phyloP scores from a whole-genome alignment of 169 alveolate genomes.

The Perkinsus marinus region DNA sequence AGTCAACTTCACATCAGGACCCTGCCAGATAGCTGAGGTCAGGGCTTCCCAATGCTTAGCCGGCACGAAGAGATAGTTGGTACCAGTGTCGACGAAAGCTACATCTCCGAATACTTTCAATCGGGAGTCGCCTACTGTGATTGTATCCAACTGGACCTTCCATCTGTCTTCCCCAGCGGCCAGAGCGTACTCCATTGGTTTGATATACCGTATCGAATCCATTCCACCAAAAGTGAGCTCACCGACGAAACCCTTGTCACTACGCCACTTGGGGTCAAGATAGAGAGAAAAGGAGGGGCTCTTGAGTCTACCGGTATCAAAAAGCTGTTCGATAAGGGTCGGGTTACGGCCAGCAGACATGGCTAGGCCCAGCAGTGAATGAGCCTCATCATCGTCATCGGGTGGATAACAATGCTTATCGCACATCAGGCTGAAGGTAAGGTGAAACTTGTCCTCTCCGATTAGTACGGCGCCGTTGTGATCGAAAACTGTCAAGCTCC shows the following conservation, averaged over 20 bases:
- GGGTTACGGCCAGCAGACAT: neutral
- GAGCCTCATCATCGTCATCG: neutral
- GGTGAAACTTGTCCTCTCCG: neutral
- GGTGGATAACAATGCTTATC: neutral
- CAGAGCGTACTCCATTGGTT: neutral
- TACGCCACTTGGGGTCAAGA: neutral
- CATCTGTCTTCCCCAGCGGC: neutral
- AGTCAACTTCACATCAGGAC: neutral
- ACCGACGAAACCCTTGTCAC: neutral
- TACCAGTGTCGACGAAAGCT: neutral
- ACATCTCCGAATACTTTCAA: neutral
- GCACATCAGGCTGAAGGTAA: neutral
- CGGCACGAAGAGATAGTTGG: neutral
- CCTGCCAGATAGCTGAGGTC: neutral
- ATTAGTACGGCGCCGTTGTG: neutral
- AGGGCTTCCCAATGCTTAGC: neutral
- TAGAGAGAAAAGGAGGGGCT: neutral
- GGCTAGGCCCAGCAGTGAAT: neutral
- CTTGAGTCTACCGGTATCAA: neutral
- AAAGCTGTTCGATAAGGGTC: neutral
- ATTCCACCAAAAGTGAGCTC: neutral
- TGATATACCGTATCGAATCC: neutral
- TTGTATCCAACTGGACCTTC: neutral
- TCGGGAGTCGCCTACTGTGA: neutral
- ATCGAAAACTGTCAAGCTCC: neutral